phyloP scores from a whole-genome alignment of 108 stramenopile genomes.

The Cyclostephanos tholiformis region DNA sequence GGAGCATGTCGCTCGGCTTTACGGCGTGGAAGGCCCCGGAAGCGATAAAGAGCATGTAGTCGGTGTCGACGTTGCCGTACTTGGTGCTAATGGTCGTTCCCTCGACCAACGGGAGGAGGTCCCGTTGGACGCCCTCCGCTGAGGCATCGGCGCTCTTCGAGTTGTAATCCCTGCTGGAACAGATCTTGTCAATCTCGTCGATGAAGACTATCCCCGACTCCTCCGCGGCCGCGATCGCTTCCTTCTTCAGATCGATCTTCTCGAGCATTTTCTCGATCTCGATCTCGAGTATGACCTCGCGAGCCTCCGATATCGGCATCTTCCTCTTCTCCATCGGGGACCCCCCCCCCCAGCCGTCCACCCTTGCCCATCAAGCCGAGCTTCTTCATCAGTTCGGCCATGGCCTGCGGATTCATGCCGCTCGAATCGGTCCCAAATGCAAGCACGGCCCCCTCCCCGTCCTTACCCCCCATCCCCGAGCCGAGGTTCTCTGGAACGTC shows the following conservation, averaged over 20 bases:
- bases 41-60: constrained; percentile 97
- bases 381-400: constrained; percentile 70
- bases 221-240: constrained; percentile 94
- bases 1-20: constrained; percentile 97
- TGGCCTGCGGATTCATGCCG: constrained; percentile 72
- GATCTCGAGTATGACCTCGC: constrained; percentile 88
- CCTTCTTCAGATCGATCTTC: constrained; percentile 88
- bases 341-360: constrained; percentile 30
- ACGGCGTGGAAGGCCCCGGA: constrained; percentile 93
- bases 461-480: constrained; percentile 28
- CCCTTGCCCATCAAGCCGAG: constrained; percentile 50
- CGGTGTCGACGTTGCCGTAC: constrained; percentile 98
- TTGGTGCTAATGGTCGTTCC: constrained; percentile 97
- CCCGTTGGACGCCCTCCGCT: constrained; percentile 98
- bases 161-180: constrained; percentile 79
- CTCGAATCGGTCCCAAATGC: constrained; percentile 44
- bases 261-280: constrained; percentile 95
- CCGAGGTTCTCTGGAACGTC: constrained; percentile 75
- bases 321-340: constrained; percentile 79
- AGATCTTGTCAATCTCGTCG: constrained; percentile 99
- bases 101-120: constrained; percentile 97
- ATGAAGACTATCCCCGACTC: constrained; percentile 99
- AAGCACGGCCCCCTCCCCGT: constrained; percentile 44
- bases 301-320: constrained; percentile 88
- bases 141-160: constrained; percentile 94